These are phyloP conservation scores for Annona cherimola DNA, from an alignment of 164 flowering plant species.

Conservation along the genomic window DNA sequence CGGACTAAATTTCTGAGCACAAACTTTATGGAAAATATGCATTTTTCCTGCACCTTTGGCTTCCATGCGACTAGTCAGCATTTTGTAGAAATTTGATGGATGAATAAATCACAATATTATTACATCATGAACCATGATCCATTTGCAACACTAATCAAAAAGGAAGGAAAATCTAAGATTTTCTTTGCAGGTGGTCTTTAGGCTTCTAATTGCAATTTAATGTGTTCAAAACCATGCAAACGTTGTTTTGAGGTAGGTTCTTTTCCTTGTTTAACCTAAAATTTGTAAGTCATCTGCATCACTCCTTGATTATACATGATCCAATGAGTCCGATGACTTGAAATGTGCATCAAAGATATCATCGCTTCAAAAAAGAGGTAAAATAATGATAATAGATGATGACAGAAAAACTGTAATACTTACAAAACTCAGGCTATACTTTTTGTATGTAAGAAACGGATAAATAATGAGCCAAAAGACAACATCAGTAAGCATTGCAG, in stretches of 20 bases:
- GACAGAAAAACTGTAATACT: conserved; percentile 23
- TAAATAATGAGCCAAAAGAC: conserved; percentile 88
- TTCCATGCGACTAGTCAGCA: too few relatives aligned
- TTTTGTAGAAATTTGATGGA: too few relatives aligned
- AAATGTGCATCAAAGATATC: neutral
- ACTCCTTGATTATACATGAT: neutral
- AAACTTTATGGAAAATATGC: too few relatives aligned
- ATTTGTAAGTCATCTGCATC: neutral
- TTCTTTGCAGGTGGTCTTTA: too few relatives aligned
- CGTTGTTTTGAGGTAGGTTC: neutral
- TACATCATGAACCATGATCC: too few relatives aligned
- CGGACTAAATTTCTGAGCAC: too few relatives aligned
- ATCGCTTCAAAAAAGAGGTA: neutral
- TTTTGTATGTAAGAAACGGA: conserved; percentile 66
- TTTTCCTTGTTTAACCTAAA: neutral
- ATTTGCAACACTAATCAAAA: too few relatives aligned
- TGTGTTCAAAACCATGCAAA: neutral
- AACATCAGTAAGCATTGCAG: conserved; percentile 83
- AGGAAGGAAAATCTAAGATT: too few relatives aligned
- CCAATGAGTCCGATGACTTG: neutral
- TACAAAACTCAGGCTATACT: conserved; percentile 61
- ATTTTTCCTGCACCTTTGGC: too few relatives aligned
- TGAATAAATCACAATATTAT: too few relatives aligned
- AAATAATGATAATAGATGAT: neutral
- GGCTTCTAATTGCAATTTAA: too few relatives aligned